Evolutionary conservation across 2,329 filamentous ascomycete species (phyloP).

Genomic region (Paraphoma sp.): DNA sequence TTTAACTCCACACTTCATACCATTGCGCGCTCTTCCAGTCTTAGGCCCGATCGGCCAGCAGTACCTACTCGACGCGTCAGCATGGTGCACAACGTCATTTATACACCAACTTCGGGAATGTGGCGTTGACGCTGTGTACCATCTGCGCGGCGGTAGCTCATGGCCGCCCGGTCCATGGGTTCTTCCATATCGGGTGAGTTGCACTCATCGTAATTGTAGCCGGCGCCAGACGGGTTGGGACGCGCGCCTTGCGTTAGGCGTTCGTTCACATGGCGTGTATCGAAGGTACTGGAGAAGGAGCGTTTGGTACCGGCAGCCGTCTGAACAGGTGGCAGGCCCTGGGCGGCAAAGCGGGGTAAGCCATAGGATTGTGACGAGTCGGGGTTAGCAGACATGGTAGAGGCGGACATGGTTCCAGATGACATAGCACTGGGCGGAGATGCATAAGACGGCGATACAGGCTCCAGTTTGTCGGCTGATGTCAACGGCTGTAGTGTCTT

Average conservation of each 20-base stretch:
- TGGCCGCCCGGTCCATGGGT: constrained; percentile 45
- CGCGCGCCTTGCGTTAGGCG: constrained; percentile 54
- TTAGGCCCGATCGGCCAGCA: no score
- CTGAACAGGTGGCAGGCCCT: constrained; percentile 31
- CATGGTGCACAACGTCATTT: constrained; percentile 9
- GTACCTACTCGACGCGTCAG: constrained; percentile 10
- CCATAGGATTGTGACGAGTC: constrained; percentile 36
- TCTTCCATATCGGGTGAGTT: constrained; percentile 51
- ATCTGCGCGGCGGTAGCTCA: constrained; percentile 57
- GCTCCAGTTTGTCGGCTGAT: constrained; percentile 47
- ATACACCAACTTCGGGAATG: constrained; percentile 43
- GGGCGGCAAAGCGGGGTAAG: constrained; percentile 34
- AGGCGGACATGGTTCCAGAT: constrained; percentile 41
- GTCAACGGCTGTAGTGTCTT: constrained; percentile 48
- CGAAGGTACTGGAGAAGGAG: constrained; percentile 54
- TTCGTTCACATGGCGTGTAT: constrained; percentile 51
- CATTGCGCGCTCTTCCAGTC: no score
- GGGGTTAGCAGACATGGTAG: constrained; percentile 42
- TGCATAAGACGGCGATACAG: constrained; percentile 53
- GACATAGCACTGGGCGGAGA: constrained; percentile 43
- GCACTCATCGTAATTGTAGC: constrained; percentile 42
- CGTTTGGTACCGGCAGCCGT: constrained; percentile 51
- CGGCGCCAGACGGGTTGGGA: constrained; percentile 42
- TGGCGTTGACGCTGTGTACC: constrained; percentile 50
- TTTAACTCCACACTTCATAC: no score